Conservation (phyloP, 306 rosid genomes). For the Inga oerstediana region DNA sequence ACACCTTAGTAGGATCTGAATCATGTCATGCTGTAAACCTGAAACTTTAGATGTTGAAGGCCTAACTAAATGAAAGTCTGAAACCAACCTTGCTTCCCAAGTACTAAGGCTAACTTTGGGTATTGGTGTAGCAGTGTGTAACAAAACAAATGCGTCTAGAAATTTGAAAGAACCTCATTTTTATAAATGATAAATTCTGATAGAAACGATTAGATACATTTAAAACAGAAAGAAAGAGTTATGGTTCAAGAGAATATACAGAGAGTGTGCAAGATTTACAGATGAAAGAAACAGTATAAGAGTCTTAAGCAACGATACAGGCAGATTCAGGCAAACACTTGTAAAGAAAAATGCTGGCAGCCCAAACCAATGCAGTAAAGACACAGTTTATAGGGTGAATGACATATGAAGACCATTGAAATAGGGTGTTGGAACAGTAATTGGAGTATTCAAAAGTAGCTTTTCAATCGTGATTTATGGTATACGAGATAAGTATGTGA, state of each 20-base stretch:
- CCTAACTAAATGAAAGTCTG: not conserved
- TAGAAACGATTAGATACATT: conserved; percentile 10
- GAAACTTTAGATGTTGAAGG: not conserved
- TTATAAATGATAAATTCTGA: not conserved
- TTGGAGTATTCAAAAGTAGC: too few relatives aligned
- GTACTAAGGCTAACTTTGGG: not conserved
- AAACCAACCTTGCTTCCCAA: conserved; percentile 24
- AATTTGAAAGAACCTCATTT: not conserved
- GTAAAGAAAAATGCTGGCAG: not conserved
- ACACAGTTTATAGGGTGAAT: not conserved
- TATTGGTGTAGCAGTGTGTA: not conserved
- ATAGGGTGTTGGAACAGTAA: too few relatives aligned
- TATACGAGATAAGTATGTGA: too few relatives aligned
- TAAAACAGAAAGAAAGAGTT: not conserved
- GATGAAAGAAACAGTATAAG: not conserved
- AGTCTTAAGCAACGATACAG: not conserved
- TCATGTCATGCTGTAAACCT: not conserved
- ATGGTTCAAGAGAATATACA: not conserved
- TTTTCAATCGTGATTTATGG: too few relatives aligned
- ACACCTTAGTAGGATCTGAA: not conserved
- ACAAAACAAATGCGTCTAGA: not conserved
- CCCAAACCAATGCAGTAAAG: not conserved
- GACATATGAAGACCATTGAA: too few relatives aligned
- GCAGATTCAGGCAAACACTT: not conserved
- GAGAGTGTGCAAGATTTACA: not conserved